Evolutionary conservation across 2,329 filamentous ascomycete genomes (phyloP), one percentile per base, ranked within the genome.

Genomic region (Aspergillus aculeatinus): DNA sequence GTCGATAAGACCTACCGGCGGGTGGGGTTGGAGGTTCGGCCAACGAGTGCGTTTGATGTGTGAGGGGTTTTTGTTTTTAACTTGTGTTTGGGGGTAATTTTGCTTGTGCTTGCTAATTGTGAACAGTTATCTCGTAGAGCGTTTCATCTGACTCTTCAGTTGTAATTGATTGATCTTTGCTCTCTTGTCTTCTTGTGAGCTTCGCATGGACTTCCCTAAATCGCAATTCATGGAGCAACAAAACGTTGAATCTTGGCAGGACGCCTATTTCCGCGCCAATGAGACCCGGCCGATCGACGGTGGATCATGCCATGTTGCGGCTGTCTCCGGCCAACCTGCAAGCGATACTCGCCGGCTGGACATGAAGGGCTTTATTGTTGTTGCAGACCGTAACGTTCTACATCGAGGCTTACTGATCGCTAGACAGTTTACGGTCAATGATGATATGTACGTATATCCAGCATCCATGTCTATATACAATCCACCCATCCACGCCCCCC

Each of bases 1-100:
- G 67, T 83, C 31, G 82, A 83, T 64, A 74, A 76, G 71, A 78
- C 76, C 2, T 83, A 83, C 64, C 67, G 71, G 58, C 80, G 80
- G 69, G 70, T 70, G 29, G 76, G 75, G 5, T 60, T 79, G 52
- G 51, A 56, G 21, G 5, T 57, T 3, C 29, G 66, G 25, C 62
- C 63, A 12, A 63, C 62, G 1, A 64, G 58, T 44, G 57, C 58
- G 23, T 53, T 54, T 35, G n/a, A 54, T 27, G 39, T 12, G 4
- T 44, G n/a, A 44, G 5, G 16, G 14, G 14, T 14, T 44, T 44
- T 19, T 44, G 6, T 19, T 7, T 19, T 9, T 19, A 6, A n/a
- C 16, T 44, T 19, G 39, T 19, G 4, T 35, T 35, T 2, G 33
- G 11, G 33, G 27, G 9, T 9, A 29, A 29, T 10, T 29, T 23